These are phyloP conservation scores for Colletotrichum sp. DNA, from an alignment of 2,329 filamentous ascomycete genomes.

Conservation along the genomic window DNA sequence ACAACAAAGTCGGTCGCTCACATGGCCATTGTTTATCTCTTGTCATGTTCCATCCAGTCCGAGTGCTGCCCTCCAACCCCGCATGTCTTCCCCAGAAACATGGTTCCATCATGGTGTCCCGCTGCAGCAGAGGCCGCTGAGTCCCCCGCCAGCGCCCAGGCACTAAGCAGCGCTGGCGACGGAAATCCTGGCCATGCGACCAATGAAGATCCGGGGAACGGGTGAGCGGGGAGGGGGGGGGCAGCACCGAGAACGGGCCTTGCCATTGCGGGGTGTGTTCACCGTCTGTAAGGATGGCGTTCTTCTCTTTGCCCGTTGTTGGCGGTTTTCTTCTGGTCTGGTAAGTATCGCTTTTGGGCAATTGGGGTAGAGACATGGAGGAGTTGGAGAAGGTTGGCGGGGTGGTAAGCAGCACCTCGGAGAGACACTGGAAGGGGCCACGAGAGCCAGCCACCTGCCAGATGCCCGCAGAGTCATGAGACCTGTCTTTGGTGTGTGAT, in stretches of 20 bases:
- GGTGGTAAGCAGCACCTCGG: background rate
- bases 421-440: background rate
- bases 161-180: background rate
- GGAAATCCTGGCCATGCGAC: background rate
- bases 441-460: constrained; percentile 20
- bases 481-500: constrained; percentile 16
- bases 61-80: background rate
- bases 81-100: constrained; percentile 17
- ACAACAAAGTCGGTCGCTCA: background rate
- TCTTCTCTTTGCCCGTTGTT: background rate
- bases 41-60: background rate
- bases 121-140: background rate
- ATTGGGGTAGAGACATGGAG: background rate
- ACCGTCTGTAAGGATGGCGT: background rate
- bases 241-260: background rate
- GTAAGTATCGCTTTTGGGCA: background rate
- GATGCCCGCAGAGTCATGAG: constrained; percentile 7
- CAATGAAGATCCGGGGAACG: background rate
- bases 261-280: background rate
- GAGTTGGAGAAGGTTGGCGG: background rate
- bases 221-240: background rate
- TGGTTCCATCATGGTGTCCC: background rate
- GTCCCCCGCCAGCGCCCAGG: background rate
- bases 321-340: background rate
- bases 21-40: background rate